Base-by-base conservation (phyloP, 345 rosid species). In the Cochlearia excelsa region DNA sequence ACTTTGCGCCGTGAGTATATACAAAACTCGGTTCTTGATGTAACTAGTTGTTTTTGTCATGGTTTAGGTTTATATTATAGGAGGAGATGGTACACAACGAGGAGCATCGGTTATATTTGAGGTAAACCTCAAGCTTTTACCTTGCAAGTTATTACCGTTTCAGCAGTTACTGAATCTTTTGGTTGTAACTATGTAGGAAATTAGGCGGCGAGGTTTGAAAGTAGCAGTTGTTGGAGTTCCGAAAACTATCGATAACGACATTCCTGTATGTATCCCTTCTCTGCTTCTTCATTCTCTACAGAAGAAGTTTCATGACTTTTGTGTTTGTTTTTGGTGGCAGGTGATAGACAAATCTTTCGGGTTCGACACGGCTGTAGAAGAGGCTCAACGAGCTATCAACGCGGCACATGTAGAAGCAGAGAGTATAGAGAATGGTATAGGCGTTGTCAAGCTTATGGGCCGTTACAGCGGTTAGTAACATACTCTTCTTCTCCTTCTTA, bases 81-180 rank as follows among this genome's bases (percentile, higher is more conserved):
- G 96, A 53, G 96, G 96, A 46, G 96, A 88, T 71, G 96, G 93
- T 76, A 81, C 93, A 46, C 96, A 80, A 55, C 74, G 72, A 42
- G 96, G 96, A 7, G 90, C 86, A 57, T 72, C 96, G 0, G 75
- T 57, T 26, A 88, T 88, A 71, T 88, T 58, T 33, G 83, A 88
- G 82, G 97, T 87, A 71, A 57, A 43, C 56, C 41, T 5, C 23
- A 58, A n/a, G n/a, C 3, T 39, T 5, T 16, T 1, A 64, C 9
- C 9, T 1, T 55, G 4, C 54, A 34, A 26, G 8, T 23, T 5
- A 50, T 23, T 75, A 7, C 0, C 5, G 5, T 30, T 47, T 41
- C 45, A 31, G 43, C 27, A 11, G 28, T n/a, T 5, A 52, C 70
- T 16, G 47, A 50, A n/a, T n/a, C 29, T 26, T 41, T 43, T 26